Evolutionary conservation across 352 stramenopile species (phyloP), one percentile per base, ranked within the genome.

Genomic region (Pythium brassicae): DNA sequence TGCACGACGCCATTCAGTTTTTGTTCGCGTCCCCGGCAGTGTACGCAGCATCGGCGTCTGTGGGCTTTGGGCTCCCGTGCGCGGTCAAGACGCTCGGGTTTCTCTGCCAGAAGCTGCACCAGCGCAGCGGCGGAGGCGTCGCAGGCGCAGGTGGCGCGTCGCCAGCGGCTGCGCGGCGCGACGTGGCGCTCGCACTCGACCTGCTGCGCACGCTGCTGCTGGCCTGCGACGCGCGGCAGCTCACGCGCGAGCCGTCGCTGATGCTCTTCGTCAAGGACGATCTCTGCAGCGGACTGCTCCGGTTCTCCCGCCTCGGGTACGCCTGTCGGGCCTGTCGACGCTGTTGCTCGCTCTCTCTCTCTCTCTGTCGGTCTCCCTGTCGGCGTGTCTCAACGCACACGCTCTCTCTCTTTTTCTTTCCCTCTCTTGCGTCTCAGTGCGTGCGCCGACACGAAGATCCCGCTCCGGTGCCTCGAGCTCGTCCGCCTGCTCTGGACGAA

Each of bases 251-350:
- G 19, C 79, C 78, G 22, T 86, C 85, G 43, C 61, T 94, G 5
- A 84, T 92, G 71, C 55, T 89, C 15, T 92, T 93, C 39, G 79
- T 92, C 49, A 88, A 94, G 59, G 85, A 94, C 57, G 85, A 94
- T 44, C 57, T 94, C 26, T 92, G 85, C 43, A 84, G 77, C 37
- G 74, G 76, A 19, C 65, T 94, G 42, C 62, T 94, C 27, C 78
- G 75, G 23, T 90, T 89, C 49, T 77, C 76, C 37, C 78, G 82
- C 40, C 71, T 92, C 11, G 82, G 82, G 79, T 89, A 72, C 12
- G 61, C 51, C 27, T 11, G 5, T 19, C 34, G 26, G 46, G 2
- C 23, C 17, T 49, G 22, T 47, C 9, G 55, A 32, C 8, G 43
- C 17, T 32, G 9, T 49, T 39, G 11, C 9, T 49, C 11, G 2